phyloP scores from a whole-genome alignment of 768 basidiomycete species.

The Rossbeevera mucosa region DNA sequence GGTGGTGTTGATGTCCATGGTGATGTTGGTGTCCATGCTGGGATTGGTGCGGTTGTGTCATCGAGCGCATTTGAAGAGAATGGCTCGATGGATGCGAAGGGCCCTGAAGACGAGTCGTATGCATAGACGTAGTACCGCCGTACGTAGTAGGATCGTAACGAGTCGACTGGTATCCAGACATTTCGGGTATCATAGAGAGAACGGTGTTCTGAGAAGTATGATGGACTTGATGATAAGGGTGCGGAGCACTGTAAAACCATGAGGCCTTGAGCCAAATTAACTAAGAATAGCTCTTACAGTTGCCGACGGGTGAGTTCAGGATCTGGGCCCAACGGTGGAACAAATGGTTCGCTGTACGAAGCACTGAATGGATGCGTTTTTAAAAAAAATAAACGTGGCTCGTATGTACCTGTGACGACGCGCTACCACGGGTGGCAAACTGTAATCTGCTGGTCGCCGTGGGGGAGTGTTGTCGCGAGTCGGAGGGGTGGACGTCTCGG shows the following conservation, averaged over 20 bases:
- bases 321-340: constrained; percentile 41
- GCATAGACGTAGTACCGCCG: constrained; percentile 30
- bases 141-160: constrained; percentile 53
- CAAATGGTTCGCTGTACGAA: constrained; percentile 40
- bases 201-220: constrained; percentile 40
- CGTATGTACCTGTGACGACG: constrained; percentile 38
- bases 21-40: constrained; percentile 1
- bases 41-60: constrained; percentile 41
- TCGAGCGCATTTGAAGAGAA: constrained; percentile 45
- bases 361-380: constrained; percentile 2
- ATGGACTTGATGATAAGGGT: constrained; percentile 43
- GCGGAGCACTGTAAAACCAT: constrained; percentile 34
- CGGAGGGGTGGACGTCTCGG: constrained; percentile 69
- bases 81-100: constrained; percentile 26
- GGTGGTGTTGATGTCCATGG: neutral
- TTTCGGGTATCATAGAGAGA: constrained; percentile 59
- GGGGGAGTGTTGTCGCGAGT: constrained; percentile 65
- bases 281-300: constrained; percentile 35
- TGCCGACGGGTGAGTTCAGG: constrained; percentile 43
- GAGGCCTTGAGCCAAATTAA: constrained; percentile 7
- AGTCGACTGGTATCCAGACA: constrained; percentile 44
- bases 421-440: constrained; percentile 34
- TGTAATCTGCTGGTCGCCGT: constrained; percentile 42
- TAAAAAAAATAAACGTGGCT: neutral
- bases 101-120: constrained; percentile 37